These are phyloP conservation scores for Globisporangium splendens DNA, from an alignment of 352 stramenopile species.

Conservation along the genomic window DNA sequence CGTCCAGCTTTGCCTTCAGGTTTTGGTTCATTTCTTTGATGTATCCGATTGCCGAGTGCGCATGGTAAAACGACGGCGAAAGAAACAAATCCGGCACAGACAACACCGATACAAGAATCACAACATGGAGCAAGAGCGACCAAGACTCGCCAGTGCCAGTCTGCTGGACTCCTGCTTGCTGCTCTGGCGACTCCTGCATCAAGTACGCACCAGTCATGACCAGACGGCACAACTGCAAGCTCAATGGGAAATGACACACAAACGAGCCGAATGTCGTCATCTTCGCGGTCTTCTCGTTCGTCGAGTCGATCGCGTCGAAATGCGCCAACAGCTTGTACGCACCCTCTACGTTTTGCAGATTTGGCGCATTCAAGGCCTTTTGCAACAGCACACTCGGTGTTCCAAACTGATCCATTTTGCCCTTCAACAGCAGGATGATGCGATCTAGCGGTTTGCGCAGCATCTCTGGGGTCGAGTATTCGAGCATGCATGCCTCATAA, in stretches of 20 bases:
- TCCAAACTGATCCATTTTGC: conserved; percentile 64
- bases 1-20: conserved; percentile 57
- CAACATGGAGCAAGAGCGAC: conserved; percentile 44
- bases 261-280: conserved; percentile 80
- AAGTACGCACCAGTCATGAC: conserved; percentile 61
- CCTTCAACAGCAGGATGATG: conserved; percentile 77
- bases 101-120: conserved; percentile 68
- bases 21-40: conserved; percentile 77
- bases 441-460: conserved; percentile 80
- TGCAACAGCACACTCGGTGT: conserved; percentile 62
- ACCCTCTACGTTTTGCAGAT: conserved; percentile 64
- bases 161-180: not conserved
- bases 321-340: conserved; percentile 74
- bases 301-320: conserved; percentile 65
- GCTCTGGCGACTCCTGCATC: conserved; percentile 14
- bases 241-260: conserved; percentile 75
- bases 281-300: conserved; percentile 42
- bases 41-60: conserved; percentile 52
- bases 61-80: conserved; percentile 80
- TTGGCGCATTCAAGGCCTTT: conserved; percentile 63
- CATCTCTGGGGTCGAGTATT: conserved; percentile 80
- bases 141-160: conserved; percentile 21
- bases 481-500: conserved; percentile 57
- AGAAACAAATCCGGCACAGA: conserved; percentile 69
- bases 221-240: conserved; percentile 67